Conservation (phyloP, 495 filamentous ascomycete species). For the Talaromyces adpressus region DNA sequence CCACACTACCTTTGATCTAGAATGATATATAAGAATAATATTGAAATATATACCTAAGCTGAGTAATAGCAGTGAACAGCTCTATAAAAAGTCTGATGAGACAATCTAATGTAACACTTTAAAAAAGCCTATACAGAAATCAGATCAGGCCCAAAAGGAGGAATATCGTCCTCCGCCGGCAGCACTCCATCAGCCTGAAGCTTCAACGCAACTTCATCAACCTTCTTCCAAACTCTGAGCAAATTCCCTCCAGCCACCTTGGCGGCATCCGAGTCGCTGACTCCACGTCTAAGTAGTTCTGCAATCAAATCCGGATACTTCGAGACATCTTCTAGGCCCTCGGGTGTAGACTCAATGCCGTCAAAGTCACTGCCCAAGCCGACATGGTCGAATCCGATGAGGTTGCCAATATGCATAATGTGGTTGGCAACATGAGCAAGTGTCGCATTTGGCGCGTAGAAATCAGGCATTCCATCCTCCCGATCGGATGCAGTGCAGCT, state of each 20-base stretch:
- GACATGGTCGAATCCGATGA: conserved; percentile 54
- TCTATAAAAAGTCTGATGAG: neutral
- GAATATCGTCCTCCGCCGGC: conserved; percentile 55
- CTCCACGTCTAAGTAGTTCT: conserved; percentile 59
- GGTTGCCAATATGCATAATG: conserved; percentile 47
- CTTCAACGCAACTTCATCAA: conserved; percentile 56
- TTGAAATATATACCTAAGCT: neutral
- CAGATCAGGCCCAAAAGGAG: neutral
- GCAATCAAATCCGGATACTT: conserved; percentile 76
- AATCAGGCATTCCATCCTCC: conserved; percentile 33
- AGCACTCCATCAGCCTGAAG: conserved; percentile 53
- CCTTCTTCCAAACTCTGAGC: conserved; percentile 68
- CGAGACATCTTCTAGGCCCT: conserved; percentile 65
- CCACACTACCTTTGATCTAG: neutral
- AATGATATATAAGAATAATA: neutral
- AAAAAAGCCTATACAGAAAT: neutral
- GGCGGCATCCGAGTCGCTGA: conserved; percentile 58
- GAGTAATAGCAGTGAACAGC: neutral
- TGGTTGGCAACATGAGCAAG: conserved; percentile 69
- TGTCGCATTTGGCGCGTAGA: conserved; percentile 59
- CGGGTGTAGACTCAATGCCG: conserved; percentile 41
- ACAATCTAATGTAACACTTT: neutral
- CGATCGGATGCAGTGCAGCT: conserved; percentile 44
- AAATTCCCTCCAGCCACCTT: conserved; percentile 70
- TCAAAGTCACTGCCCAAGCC: conserved; percentile 61